Evolutionary conservation across 805 yeast genomes (phyloP).

Genomic region (Pichia exigua): DNA sequence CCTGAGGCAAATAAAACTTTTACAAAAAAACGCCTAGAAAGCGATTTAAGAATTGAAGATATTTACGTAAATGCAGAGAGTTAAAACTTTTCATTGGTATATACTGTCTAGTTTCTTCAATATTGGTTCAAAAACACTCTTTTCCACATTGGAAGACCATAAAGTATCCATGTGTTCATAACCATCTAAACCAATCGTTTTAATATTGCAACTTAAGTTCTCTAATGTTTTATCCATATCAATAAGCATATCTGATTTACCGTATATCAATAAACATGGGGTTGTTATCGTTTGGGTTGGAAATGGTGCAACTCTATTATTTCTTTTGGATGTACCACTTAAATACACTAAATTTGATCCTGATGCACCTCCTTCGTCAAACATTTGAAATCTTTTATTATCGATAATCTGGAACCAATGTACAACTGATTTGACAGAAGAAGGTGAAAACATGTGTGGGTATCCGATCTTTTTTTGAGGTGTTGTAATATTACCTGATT

Average conservation of each 20-base stretch:
- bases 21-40: not conserved
- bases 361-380: conserved; percentile 34
- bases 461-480: conserved; percentile 41
- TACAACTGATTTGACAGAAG: conserved; percentile 48
- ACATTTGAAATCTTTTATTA: conserved; percentile 44
- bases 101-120: not conserved
- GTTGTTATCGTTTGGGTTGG: conserved; percentile 63
- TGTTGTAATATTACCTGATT: conserved; percentile 33
- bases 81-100: not conserved
- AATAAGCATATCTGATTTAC: conserved; percentile 75
- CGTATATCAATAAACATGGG: conserved; percentile 76
- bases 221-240: conserved; percentile 68
- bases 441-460: conserved; percentile 46
- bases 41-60: not conserved
- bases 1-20: not conserved
- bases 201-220: conserved; percentile 48
- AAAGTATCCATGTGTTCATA: conserved; percentile 88
- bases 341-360: conserved; percentile 25
- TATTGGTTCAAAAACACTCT: conserved; percentile 30
- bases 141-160: conserved; percentile 71
- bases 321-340: conserved; percentile 23
- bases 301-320: conserved; percentile 44
- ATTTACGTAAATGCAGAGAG: not conserved
- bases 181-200: conserved; percentile 41
- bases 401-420: conserved; percentile 43